Conservation (phyloP, 2,329 filamentous ascomycete genomes). For the Ophiostoma sp. region DNA sequence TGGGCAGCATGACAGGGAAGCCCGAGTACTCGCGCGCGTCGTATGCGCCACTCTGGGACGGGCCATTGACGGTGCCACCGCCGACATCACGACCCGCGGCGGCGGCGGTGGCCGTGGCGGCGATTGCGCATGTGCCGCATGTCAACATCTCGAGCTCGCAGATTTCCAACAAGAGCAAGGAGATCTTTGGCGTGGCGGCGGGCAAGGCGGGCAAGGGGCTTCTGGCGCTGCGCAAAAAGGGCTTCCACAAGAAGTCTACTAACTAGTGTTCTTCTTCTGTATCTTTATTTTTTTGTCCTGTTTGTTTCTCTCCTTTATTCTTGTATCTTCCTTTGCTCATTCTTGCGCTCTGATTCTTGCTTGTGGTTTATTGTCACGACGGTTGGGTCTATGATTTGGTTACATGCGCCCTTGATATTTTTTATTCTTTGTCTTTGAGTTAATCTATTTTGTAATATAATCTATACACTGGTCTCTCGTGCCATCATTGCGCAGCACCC, state of each 20-base stretch:
- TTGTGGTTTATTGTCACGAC: not conserved
- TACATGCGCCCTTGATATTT: not conserved
- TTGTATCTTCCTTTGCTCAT: not conserved
- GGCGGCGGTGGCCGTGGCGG: conserved; percentile 30
- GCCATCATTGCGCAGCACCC: not conserved
- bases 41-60: conserved; percentile 28
- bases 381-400: conserved; percentile 1
- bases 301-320: too few relatives aligned
- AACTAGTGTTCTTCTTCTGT: conserved; percentile 4
- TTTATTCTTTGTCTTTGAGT: not conserved
- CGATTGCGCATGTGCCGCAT: conserved; percentile 35
- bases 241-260: conserved; percentile 45
- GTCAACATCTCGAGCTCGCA: conserved; percentile 51
- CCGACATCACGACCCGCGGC: conserved; percentile 24
- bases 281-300: not conserved
- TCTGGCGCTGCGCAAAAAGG: conserved; percentile 84
- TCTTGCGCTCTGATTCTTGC: not conserved
- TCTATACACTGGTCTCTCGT: not conserved
- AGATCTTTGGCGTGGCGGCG: conserved; percentile 70
- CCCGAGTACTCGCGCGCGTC: conserved; percentile 44
- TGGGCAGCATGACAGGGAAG: conserved; percentile 42
- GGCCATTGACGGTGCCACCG: conserved; percentile 23
- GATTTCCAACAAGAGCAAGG: conserved; percentile 80
- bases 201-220: conserved; percentile 87
- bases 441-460: conserved; percentile 1